These are phyloP conservation scores for Clitopilus hobsonii DNA, from an alignment of 768 basidiomycete genomes.

Conservation along the genomic window DNA sequence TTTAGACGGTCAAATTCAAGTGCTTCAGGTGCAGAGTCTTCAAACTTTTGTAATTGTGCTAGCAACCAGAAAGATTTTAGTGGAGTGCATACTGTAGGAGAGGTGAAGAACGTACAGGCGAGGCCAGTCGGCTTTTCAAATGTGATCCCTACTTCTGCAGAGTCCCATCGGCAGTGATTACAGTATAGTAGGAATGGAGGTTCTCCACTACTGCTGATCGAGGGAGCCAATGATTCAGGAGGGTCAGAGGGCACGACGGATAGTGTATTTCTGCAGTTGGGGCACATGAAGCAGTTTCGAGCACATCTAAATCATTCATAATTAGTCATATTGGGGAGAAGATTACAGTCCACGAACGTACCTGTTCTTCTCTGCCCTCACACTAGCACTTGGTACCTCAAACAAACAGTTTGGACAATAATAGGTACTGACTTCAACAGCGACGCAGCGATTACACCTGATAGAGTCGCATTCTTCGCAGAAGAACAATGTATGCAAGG, in stretches of 20 bases:
- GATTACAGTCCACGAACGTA: slow-evolving; percentile 19
- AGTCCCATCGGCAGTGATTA: slow-evolving; percentile 93
- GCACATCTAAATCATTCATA: slow-evolving; percentile 67
- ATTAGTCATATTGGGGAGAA: background rate
- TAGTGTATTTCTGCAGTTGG: slow-evolving; percentile 85
- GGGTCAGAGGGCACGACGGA: slow-evolving; percentile 90
- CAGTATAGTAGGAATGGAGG: slow-evolving; percentile 91
- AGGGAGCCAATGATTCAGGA: slow-evolving; percentile 49
- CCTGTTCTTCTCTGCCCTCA: slow-evolving; percentile 98
- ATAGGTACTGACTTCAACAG: slow-evolving; percentile 92
- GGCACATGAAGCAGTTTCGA: slow-evolving; percentile 96
- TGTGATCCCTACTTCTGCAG: slow-evolving; percentile 82
- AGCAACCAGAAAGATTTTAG: too few relatives aligned
- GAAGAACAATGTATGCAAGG: slow-evolving; percentile 85
- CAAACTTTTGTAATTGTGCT: slow-evolving; percentile 90
- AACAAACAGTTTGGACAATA: slow-evolving; percentile 98
- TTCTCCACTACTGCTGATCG: slow-evolving; percentile 64
- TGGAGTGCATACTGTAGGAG: too few relatives aligned
- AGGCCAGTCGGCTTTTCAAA: slow-evolving; percentile 98
- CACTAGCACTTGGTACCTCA: slow-evolving; percentile 96
- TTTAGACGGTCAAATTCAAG: slow-evolving; percentile 92
- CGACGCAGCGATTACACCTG: slow-evolving; percentile 88
- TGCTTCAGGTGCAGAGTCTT: slow-evolving; percentile 80
- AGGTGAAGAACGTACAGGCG: slow-evolving; percentile 54
- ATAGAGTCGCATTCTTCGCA: slow-evolving; percentile 98